Conservation (phyloP, 2,329 filamentous ascomycete genomes). For the Bipolaris bicolor region DNA sequence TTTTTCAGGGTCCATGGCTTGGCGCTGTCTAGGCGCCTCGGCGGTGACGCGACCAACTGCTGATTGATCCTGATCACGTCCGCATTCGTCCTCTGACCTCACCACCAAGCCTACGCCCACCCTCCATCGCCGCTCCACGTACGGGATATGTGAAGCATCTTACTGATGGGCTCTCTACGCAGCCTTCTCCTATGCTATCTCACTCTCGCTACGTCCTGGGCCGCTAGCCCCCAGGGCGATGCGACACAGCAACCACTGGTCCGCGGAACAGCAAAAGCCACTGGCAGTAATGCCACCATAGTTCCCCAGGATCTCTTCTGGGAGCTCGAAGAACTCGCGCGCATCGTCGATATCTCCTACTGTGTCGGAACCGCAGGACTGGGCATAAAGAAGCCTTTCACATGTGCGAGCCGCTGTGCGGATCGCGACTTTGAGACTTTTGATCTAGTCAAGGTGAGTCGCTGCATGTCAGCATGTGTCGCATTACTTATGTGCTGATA, state of each 20-base stretch:
- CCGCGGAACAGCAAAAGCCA: constrained; percentile 17
- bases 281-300: constrained; percentile 41
- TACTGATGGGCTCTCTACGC: constrained; percentile 29
- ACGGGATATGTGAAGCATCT: constrained; percentile 39
- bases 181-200: constrained; percentile 31
- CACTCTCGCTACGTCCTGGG: constrained; percentile 23
- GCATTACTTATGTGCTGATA: constrained; percentile 13
- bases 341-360: constrained; percentile 92
- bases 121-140: constrained; percentile 2
- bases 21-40: constrained; percentile 12
- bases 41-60: constrained; percentile 13
- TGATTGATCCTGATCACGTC: constrained; percentile 1
- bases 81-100: constrained; percentile 28
- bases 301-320: constrained; percentile 72
- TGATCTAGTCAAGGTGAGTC: constrained; percentile 68
- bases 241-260: constrained; percentile 36
- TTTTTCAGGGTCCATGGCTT: background rate
- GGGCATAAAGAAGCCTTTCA: constrained; percentile 82
- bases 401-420: constrained; percentile 80
- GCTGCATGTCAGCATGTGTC: background rate
- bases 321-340: constrained; percentile 84
- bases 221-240: constrained; percentile 15
- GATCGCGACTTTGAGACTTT: constrained; percentile 82
- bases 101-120: constrained; percentile 12
- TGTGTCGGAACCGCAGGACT: constrained; percentile 87